Percentiles rank a stretch among this genome's conserved stretches.
phyloP scores from a whole-genome alignment of 1,284 basidiomycete species.

The Pulchroboletus neoregius region DNA sequence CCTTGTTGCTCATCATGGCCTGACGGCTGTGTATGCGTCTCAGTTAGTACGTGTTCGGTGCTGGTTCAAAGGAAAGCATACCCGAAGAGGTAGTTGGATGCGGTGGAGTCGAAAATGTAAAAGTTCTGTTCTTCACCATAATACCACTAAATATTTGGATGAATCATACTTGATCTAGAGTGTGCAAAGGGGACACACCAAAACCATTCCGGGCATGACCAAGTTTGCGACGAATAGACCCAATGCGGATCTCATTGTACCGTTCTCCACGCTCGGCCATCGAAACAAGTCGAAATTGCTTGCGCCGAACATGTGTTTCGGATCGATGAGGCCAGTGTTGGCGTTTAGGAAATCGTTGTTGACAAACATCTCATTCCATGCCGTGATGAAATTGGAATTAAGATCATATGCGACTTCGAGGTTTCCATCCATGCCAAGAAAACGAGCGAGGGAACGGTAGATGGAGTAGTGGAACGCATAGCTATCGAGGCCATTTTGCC shows the following conservation, averaged over 20 bases:
- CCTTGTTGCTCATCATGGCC: conserved; percentile 77
- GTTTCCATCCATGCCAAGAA: conserved; percentile 92
- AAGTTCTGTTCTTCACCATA: conserved; percentile 90
- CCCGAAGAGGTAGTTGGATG: conserved; percentile 86
- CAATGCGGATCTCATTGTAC: conserved; percentile 69
- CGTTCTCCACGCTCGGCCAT: conserved; percentile 84
- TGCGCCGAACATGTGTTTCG: conserved; percentile 83
- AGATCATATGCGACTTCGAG: conserved; percentile 84
- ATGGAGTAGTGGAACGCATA: conserved; percentile 90
- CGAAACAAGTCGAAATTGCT: conserved; percentile 92
- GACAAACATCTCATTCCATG: conserved; percentile 88
- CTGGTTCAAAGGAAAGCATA: conserved; percentile 34
- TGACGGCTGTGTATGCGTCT: conserved; percentile 61
- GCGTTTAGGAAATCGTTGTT: conserved; percentile 84
- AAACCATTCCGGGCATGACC: conserved; percentile 82
- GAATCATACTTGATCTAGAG: conserved; percentile 3
- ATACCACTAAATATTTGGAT: conserved; percentile 47
- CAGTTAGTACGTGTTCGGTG: background rate
- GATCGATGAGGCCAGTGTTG: conserved; percentile 64
- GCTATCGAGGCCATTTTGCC: conserved; percentile 63
- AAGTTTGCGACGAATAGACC: conserved; percentile 75
- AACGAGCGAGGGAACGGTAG: conserved; percentile 78
- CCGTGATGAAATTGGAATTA: conserved; percentile 73
- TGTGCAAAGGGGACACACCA: conserved; percentile 43
- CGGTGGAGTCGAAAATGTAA: conserved; percentile 79